Base-by-base conservation (phyloP, 1,284 basidiomycete genomes). In the Sanghuangporus sanghuang region DNA sequence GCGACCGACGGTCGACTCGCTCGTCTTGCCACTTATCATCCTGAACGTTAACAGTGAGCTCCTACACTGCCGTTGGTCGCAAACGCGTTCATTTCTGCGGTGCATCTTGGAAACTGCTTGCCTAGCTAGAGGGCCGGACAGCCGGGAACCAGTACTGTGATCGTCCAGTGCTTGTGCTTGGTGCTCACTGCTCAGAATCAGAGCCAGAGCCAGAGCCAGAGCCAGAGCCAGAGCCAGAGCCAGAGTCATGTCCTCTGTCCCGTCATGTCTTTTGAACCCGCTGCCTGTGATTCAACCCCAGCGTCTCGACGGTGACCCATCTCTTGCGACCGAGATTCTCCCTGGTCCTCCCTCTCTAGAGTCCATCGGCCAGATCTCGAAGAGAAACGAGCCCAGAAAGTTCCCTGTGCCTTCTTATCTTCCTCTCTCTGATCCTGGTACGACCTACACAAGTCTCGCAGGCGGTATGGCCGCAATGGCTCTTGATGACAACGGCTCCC, bases 281-380 rank as follows among this genome's bases (percentile, higher is more conserved):
- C 85, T 87, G 65, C 78, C 85, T 63, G 82, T 88, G 67, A 76
- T 83, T 69, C 90, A 90, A 71, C 90, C 89, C 69, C 77, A 86
- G 69, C 87, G 91, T 75, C 82, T 91, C 64, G 90, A 90, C 73
- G 89, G 90, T 68, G 87, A 92, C 78, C 75, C 86, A 64, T 79
- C 80, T 69, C 80, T 91, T 70, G 90, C 90, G 67, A 92, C 90
- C 66, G 90, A 92, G 80, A 89, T 92, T 76, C 81, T 92, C 68
- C 90, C 90, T 72, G 90, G 89, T 38, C 90, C 90, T 66, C 90
- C 90, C 63, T 81, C 88, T 68, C 73, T 90, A 67, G 78, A 81
- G 66, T 84, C 87, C 69, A 76, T 86, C 62, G 85, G 87, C 75
- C 87, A 88, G 73, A 76, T 81, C 67, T 74, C 78, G 65, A 79